Evolutionary conservation across 2,329 filamentous ascomycete genomes (phyloP).

Genomic region (Clarireedia monteithiana): DNA sequence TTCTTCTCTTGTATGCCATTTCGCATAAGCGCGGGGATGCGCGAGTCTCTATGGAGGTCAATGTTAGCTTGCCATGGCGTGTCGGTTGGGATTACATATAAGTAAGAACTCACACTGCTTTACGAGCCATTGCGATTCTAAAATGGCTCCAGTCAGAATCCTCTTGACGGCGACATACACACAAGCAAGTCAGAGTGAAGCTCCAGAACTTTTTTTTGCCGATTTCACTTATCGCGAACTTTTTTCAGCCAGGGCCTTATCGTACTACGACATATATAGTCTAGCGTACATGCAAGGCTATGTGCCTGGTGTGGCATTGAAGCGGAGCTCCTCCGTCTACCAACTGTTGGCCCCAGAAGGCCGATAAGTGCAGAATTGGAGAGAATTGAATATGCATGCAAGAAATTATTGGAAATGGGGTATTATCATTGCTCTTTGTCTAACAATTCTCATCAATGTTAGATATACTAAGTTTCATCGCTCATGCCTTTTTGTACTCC

Average conservation of each 20-base stretch:
- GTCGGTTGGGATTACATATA: background rate
- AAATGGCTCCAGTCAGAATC: background rate
- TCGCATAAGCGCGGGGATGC: conserved; percentile 82
- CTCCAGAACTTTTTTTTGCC: conserved; percentile 9
- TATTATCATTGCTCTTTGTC: background rate
- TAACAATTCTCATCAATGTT: no score
- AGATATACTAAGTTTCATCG: background rate
- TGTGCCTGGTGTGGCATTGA: no score
- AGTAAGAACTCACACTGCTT: conserved; percentile 23
- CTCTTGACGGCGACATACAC: conserved; percentile 18
- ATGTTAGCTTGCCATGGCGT: background rate
- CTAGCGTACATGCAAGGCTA: conserved; percentile 4
- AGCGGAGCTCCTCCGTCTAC: no score
- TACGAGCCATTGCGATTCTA: conserved; percentile 23
- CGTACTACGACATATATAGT: background rate
- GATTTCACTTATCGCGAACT: conserved; percentile 10
- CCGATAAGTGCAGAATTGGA: no score
- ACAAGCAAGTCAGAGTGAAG: conserved; percentile 4
- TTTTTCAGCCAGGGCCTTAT: conserved; percentile 2
- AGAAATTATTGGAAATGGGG: background rate
- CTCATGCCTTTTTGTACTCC: conserved; percentile 4
- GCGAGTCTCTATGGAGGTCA: conserved; percentile 58
- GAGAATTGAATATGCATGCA: no score
- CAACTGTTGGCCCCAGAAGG: no score
- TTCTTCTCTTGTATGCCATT: conserved; percentile 96